A percentile compares a stretch with the other conserved stretches of the same genome.
These are phyloP conservation scores for Wickerhamiella galacta DNA, from an alignment of 805 yeast genomes.

Conservation along the genomic window DNA sequence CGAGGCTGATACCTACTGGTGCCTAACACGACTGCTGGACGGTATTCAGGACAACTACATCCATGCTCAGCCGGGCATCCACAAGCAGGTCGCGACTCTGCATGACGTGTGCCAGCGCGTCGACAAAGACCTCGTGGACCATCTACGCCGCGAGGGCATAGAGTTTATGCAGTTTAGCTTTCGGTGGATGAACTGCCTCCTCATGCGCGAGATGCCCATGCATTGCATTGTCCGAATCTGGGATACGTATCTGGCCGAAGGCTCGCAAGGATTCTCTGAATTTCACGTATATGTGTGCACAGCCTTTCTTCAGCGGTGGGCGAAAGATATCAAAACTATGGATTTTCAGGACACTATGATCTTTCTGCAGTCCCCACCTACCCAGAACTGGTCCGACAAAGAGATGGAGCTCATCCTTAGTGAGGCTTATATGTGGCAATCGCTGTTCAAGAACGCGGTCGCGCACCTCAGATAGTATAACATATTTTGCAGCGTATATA, in stretches of 20 bases:
- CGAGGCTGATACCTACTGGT: constrained; percentile 97
- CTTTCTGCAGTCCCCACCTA: constrained; percentile 81
- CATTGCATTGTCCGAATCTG: constrained; percentile 80
- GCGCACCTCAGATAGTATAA: constrained; percentile 50
- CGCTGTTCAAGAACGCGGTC: constrained; percentile 71
- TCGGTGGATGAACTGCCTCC: constrained; percentile 95
- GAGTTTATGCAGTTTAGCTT: constrained; percentile 92
- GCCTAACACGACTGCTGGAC: constrained; percentile 75
- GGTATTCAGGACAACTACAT: constrained; percentile 94
- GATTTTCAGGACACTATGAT: constrained; percentile 91
- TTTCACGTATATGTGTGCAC: constrained; percentile 97
- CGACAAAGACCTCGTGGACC: constrained; percentile 54
- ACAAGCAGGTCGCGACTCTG: constrained; percentile 66
- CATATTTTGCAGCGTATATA: neutral
- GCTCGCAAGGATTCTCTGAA: constrained; percentile 58
- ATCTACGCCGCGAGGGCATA: constrained; percentile 65
- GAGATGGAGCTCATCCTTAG: constrained; percentile 84
- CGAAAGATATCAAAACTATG: constrained; percentile 57
- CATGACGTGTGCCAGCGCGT: constrained; percentile 64
- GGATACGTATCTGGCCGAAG: constrained; percentile 69
- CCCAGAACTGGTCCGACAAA: constrained; percentile 67
- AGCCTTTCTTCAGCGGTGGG: constrained; percentile 82
- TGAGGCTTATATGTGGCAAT: constrained; percentile 95
- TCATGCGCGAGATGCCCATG: constrained; percentile 84
- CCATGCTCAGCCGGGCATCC: constrained; percentile 95